These are phyloP conservation scores for Pisolithus microcarpus DNA, from an alignment of 768 basidiomycete genomes.

Conservation along the genomic window DNA sequence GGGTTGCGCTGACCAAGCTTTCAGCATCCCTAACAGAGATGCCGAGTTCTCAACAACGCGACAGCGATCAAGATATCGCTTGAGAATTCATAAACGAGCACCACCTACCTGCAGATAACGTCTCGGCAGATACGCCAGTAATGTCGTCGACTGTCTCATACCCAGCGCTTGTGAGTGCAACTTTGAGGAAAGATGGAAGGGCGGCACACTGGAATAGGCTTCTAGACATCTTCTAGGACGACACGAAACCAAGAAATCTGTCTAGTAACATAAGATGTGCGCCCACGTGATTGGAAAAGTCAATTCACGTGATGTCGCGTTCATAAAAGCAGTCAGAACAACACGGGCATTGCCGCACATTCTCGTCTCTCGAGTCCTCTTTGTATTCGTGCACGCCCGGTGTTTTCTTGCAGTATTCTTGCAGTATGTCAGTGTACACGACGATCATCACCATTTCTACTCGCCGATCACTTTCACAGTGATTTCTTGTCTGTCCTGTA, in stretches of 20 bases:
- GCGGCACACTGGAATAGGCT: slow-evolving; percentile 40
- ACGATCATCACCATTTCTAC: no score
- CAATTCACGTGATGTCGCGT: slow-evolving; percentile 27
- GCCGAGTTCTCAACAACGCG: slow-evolving; percentile 38
- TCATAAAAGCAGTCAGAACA: slow-evolving; percentile 17
- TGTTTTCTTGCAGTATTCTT: slow-evolving; percentile 1
- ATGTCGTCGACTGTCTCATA: slow-evolving; percentile 56
- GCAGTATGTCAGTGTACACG: background rate
- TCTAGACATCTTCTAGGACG: slow-evolving; percentile 27
- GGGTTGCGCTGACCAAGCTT: slow-evolving; percentile 37
- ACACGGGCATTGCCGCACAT: slow-evolving; percentile 18
- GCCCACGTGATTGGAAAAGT: slow-evolving; percentile 2
- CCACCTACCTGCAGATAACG: slow-evolving; percentile 44
- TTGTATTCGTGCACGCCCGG: slow-evolving; percentile 10
- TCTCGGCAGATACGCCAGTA: slow-evolving; percentile 33
- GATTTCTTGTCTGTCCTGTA: no score
- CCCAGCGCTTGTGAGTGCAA: slow-evolving; percentile 43
- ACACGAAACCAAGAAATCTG: background rate
- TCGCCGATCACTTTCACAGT: no score
- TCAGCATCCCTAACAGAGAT: slow-evolving; percentile 41
- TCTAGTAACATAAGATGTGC: no score
- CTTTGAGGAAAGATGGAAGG: slow-evolving; percentile 40
- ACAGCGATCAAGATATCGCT: background rate
- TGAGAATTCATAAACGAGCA: background rate
- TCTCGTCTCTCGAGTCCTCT: slow-evolving; percentile 22